A percentile compares a stretch with the other conserved stretches of the same genome.
phyloP scores from a whole-genome alignment of 768 basidiomycete genomes.

The Fomitopsis serialis region DNA sequence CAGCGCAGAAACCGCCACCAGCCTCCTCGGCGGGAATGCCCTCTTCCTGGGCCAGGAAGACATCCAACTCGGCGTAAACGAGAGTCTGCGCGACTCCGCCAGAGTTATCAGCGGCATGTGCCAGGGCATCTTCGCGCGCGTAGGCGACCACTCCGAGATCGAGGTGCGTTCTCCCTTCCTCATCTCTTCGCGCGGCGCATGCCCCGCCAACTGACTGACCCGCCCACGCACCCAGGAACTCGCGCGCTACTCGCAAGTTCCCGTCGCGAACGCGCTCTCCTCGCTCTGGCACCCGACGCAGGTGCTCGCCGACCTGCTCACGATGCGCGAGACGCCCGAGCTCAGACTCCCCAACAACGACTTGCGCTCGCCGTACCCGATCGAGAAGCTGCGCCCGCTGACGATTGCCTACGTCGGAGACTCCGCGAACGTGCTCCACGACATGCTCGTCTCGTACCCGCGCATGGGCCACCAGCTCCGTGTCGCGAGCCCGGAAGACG shows the following conservation, averaged over 20 bases:
- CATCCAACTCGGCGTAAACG: conserved; percentile 96
- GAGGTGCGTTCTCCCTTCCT: conserved; percentile 46
- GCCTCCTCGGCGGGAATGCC: conserved; percentile 79
- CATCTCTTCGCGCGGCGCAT: no score
- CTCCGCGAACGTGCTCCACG: conserved; percentile 91
- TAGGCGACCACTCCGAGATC: conserved; percentile 88
- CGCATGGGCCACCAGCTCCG: conserved; percentile 84
- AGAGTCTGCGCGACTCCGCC: conserved; percentile 77
- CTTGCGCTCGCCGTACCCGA: no score
- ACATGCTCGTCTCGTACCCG: conserved; percentile 94
- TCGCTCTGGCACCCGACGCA: conserved; percentile 97
- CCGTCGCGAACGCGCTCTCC: conserved; percentile 94
- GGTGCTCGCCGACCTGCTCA: conserved; percentile 87
- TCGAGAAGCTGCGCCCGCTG: conserved; percentile 69
- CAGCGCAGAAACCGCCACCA: conserved; percentile 77
- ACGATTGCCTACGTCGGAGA: conserved; percentile 95
- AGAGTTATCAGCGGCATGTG: conserved; percentile 92
- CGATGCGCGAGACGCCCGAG: conserved; percentile 72
- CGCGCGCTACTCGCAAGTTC: conserved; percentile 84
- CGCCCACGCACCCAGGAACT: conserved; percentile 55
- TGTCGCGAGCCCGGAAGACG: conserved; percentile 75
- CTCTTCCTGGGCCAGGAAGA: conserved; percentile 88
- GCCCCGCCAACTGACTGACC: not conserved
- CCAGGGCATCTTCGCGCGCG: conserved; percentile 94
- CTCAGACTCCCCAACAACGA: no score